These are phyloP conservation scores for Fusarium lateritium DNA, from an alignment of 2,329 filamentous ascomycete genomes.

Conservation along the genomic window DNA sequence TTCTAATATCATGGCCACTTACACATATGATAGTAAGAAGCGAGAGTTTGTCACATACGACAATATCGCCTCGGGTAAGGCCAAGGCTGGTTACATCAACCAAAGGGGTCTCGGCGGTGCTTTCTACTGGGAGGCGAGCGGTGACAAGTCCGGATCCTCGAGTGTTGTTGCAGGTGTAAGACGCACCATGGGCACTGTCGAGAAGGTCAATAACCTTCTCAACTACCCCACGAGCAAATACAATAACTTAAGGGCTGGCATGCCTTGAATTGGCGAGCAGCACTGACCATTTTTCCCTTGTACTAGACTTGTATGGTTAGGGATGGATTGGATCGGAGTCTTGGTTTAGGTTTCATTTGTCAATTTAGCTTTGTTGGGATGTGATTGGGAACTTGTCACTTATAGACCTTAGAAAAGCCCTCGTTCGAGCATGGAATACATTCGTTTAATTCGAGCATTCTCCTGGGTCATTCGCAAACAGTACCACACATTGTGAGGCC, in stretches of 20 bases:
- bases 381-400: conserved; percentile 27
- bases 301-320: conserved; percentile 16
- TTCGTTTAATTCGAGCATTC: not conserved
- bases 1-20: conserved; percentile 73
- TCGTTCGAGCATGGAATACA: conserved; percentile 18
- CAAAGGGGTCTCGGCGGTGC: conserved; percentile 76
- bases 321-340: conserved; percentile 6
- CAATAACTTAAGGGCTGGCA: conserved; percentile 66
- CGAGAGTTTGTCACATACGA: conserved; percentile 80
- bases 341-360: conserved; percentile 13
- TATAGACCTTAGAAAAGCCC: conserved; percentile 35
- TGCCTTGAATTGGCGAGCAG: conserved; percentile 40
- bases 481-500: no score
- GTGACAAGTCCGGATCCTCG: conserved; percentile 66
- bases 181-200: conserved; percentile 62
- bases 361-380: conserved; percentile 1
- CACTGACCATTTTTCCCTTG: conserved; percentile 9
- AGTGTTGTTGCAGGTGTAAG: conserved; percentile 73
- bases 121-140: conserved; percentile 89
- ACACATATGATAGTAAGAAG: conserved; percentile 73
- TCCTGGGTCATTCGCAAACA: no score
- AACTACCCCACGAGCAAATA: conserved; percentile 70
- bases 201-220: conserved; percentile 67
- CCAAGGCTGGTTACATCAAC: conserved; percentile 77
- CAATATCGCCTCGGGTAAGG: conserved; percentile 68